phyloP scores from a whole-genome alignment of 352 stramenopile genomes.

The Globisporangium rhizosaccharum region DNA sequence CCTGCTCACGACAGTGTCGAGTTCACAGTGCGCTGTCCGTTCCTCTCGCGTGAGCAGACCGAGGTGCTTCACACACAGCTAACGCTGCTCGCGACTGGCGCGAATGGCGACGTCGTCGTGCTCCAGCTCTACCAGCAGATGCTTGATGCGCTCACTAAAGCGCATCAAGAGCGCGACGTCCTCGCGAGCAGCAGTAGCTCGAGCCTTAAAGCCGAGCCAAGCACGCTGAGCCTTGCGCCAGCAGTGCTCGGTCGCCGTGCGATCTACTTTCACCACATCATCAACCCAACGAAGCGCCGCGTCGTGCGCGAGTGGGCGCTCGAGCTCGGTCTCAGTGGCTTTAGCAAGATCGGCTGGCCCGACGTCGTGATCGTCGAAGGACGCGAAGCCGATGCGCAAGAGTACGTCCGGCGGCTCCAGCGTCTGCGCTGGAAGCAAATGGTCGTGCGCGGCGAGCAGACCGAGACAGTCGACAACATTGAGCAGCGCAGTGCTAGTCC shows the following conservation, averaged over 20 bases:
- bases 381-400: constrained; percentile 35
- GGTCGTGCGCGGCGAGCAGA: constrained; percentile 70
- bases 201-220: too few relatives aligned
- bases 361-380: constrained; percentile 75
- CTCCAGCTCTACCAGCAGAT: constrained; percentile 67
- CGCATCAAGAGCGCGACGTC: neutral
- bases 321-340: constrained; percentile 60
- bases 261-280: constrained; percentile 87
- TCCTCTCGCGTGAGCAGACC: constrained; percentile 32
- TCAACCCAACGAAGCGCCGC: constrained; percentile 59
- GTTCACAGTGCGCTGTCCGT: constrained; percentile 49
- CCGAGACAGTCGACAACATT: constrained; percentile 11
- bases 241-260: constrained; percentile 49
- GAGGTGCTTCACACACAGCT: constrained; percentile 36
- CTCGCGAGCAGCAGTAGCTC: neutral
- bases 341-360: constrained; percentile 82
- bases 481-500: too few relatives aligned
- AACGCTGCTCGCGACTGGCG: constrained; percentile 18
- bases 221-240: neutral
- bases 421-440: constrained; percentile 81
- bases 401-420: constrained; percentile 73
- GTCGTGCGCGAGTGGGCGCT: constrained; percentile 68
- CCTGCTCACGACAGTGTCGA: constrained; percentile 18
- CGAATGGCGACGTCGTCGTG: constrained; percentile 38
- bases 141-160: constrained; percentile 38